Evolutionary conservation across 1,284 basidiomycete genomes (phyloP).

Genomic region (Lentinus polychrous): DNA sequence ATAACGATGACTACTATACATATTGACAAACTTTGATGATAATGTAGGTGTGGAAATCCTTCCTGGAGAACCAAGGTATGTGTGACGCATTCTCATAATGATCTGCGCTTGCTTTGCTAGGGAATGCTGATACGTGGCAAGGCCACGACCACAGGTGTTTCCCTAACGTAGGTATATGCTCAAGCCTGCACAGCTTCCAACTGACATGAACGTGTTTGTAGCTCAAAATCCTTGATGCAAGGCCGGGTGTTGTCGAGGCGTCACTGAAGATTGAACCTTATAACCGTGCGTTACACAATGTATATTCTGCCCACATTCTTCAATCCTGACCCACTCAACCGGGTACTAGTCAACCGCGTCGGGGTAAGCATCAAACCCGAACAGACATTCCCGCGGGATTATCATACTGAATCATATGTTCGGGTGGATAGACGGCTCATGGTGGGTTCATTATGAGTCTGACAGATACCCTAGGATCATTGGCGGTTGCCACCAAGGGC

Average conservation of each 20-base stretch:
- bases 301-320: background rate
- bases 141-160: constrained; percentile 76
- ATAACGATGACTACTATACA: background rate
- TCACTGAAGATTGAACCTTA: constrained; percentile 67
- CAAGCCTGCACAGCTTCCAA: background rate
- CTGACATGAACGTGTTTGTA: constrained; percentile 20
- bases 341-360: constrained; percentile 58
- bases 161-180: constrained; percentile 49
- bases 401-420: background rate
- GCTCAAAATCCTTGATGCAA: constrained; percentile 58
- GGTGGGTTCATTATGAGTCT: constrained; percentile 82
- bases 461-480: constrained; percentile 80
- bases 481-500: constrained; percentile 78
- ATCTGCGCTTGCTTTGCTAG: too few relatives aligned
- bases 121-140: constrained; percentile 20
- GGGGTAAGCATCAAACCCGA: constrained; percentile 40
- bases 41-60: constrained; percentile 72
- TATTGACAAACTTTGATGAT: background rate
- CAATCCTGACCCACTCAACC: background rate
- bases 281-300: constrained; percentile 45
- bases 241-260: constrained; percentile 58
- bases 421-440: constrained; percentile 48
- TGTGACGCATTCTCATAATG: background rate
- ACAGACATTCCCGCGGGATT: background rate
- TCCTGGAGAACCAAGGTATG: constrained; percentile 66